Base-by-base conservation (phyloP, 1,284 basidiomycete genomes). In the Apiotrichum gamsii region DNA sequence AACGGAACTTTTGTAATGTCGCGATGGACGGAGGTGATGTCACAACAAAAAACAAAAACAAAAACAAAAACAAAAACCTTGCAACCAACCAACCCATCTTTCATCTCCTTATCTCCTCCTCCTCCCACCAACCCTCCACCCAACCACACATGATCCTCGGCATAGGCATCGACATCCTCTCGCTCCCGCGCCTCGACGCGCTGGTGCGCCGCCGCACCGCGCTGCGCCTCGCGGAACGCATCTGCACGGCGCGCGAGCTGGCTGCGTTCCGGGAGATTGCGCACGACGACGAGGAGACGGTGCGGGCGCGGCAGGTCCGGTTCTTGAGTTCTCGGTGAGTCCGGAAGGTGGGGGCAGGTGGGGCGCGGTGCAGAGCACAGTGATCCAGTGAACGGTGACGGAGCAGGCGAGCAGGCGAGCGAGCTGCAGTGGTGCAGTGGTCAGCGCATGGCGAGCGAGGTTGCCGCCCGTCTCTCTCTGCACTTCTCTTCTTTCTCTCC, bases 101-200 rank as follows among this genome's bases (percentile, higher is more conserved):
- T 28, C 25, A 28, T 11, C 3, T 33, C 31, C 3, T 18, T 33
- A 15, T 18, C 31, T 33, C 31, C n/a, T 31, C 30, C 30, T 4
- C 13, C n/a, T n/a, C n/a, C 14, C 31, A 15, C 25, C 45, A 41
- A 32, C 19, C 10, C 6, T 40, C 19, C 16, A 31, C 29, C 8
- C 15, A 34, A 16, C 32, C 32, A 34, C 25, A 28, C 25, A 69
- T 65, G 64, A 78, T 90, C 53, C 70, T 87, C 44, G 87, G 87
- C 29, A 76, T 88, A 46, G 88, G 88, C 11, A 80, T 87, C 46
- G 88, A 91, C 65, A 72, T 90, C 43, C 77, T 88, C 36, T 78
- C 84, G 57, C 50, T 86, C 5, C 76, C 83, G 18, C 82, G 88
- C 15, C 78, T 91, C 56, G 61, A 71, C 15, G 68, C 76, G 14